These are phyloP conservation scores for Agarophyton chilense DNA, from an alignment of 23 red algal genomes.

Conservation along the genomic window DNA sequence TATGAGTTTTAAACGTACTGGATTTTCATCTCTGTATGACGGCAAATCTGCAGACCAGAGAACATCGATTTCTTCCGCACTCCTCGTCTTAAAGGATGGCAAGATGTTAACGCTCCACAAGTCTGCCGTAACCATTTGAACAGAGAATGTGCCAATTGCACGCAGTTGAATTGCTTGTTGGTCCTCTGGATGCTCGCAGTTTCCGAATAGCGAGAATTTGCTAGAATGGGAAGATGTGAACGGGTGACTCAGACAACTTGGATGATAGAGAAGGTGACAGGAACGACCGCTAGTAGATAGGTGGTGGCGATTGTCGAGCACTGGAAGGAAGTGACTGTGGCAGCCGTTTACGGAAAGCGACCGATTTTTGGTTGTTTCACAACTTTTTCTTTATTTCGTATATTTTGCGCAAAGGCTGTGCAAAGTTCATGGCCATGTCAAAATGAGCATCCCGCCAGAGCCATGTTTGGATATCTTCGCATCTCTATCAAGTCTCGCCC, in stretches of 20 bases:
- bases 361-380: not conserved
- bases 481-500: too few relatives aligned
- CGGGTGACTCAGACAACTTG: not conserved
- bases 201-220: too few relatives aligned
- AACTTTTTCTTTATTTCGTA: not conserved
- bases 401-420: not conserved
- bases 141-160: not conserved
- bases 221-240: not conserved
- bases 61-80: conserved; percentile 60
- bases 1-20: conserved; percentile 1
- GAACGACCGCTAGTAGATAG: too few relatives aligned
- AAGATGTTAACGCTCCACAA: conserved; percentile 38
- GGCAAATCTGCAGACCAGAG: conserved; percentile 60
- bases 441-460: too few relatives aligned
- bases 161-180: not conserved
- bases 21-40: conserved; percentile 34
- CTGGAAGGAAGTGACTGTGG: not conserved
- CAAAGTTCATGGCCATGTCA: too few relatives aligned
- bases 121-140: conserved; percentile 10
- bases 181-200: too few relatives aligned
- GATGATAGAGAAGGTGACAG: not conserved
- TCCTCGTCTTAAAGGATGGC: conserved; percentile 29
- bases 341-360: not conserved
- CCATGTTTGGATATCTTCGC: too few relatives aligned
- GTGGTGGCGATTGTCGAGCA: not conserved